Percentiles rank a stretch among this genome's conserved stretches.
Evolutionary conservation across 148 eudicot genomes (phyloP).

Genomic region (Rheum nobile): DNA sequence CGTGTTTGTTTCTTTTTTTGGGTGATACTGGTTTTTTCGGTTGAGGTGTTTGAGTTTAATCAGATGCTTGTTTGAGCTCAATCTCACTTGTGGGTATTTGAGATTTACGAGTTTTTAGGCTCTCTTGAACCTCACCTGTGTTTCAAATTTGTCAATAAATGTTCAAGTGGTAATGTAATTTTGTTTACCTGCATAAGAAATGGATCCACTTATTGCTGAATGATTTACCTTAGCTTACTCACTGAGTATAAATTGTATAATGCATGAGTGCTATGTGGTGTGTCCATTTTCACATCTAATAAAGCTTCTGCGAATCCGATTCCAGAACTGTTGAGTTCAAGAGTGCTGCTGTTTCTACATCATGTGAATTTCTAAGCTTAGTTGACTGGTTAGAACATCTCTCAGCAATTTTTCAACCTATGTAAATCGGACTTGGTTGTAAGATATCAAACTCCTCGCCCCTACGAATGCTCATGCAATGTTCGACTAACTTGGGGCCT

Average conservation of each 20-base stretch:
- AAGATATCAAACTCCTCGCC: background rate
- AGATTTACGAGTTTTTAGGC: background rate
- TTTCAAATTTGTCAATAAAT: background rate
- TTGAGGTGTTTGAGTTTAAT: background rate
- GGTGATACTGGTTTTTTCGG: background rate
- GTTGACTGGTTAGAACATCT: too few species aligned
- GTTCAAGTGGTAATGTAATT: background rate
- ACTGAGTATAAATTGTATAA: background rate
- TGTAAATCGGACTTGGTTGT: background rate
- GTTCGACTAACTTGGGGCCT: background rate
- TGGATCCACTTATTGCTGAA: background rate
- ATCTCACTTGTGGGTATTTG: background rate
- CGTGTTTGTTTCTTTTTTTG: too few species aligned
- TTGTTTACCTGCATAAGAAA: background rate
- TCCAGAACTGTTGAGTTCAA: background rate
- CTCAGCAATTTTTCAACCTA: too few species aligned
- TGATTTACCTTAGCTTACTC: background rate
- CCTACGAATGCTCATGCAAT: background rate
- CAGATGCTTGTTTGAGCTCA: background rate
- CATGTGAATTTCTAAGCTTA: background rate
- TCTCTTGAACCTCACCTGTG: background rate
- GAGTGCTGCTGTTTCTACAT: background rate
- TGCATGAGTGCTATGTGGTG: background rate
- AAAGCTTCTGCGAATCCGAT: background rate
- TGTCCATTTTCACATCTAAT: background rate